Evolutionary conservation across 768 basidiomycete species (phyloP), one percentile per base, ranked within the genome.

Genomic region (Mycena metata): DNA sequence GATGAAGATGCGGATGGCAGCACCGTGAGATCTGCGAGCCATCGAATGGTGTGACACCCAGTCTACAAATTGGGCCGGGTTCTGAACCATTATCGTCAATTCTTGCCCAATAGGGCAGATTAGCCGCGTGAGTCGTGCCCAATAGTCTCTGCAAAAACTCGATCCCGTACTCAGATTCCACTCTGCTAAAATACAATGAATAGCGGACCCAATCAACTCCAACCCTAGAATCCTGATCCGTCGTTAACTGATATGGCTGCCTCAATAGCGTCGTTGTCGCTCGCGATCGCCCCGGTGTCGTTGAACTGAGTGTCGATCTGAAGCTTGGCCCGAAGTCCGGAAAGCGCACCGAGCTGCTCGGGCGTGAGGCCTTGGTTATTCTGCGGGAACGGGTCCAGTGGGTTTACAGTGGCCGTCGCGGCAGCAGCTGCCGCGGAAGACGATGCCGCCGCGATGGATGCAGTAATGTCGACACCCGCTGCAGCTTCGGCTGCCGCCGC

Each of bases 221-320:
- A 30, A 30, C 30, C 30, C 30, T 30, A 30, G 30, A 30, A 30
- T 30, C 30, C 30, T 30, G 30, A 30, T 30, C 47, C 49, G 8
- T 51, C 49, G 49, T 51, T 51, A 3, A n/a, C 33, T 26, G 49
- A 51, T 17, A 16, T 17, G 26, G 33, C 8, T 0, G 49, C 49
- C 26, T 30, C 13, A 17, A 51, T 51, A n/a, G 26, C 49, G 16
- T 30, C 26, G 15, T 30, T 51, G 17, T 51, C 49, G 26, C 33
- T 12, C 13, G 24, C 49, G 26, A 51, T 51, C 3, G 49, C 49
- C 9, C 49, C 39, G 36, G 26, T 33, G 17, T 51, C 49, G 26
- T n/a, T n/a, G 26, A 51, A 49, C 46, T 60, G 46, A 16, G 46
- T 60, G 59, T 60, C 59, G 19, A 60, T 49, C 0, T 11, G 13